Evolutionary conservation across 2,329 filamentous ascomycete genomes (phyloP).

Genomic region (Alternaria panax): DNA sequence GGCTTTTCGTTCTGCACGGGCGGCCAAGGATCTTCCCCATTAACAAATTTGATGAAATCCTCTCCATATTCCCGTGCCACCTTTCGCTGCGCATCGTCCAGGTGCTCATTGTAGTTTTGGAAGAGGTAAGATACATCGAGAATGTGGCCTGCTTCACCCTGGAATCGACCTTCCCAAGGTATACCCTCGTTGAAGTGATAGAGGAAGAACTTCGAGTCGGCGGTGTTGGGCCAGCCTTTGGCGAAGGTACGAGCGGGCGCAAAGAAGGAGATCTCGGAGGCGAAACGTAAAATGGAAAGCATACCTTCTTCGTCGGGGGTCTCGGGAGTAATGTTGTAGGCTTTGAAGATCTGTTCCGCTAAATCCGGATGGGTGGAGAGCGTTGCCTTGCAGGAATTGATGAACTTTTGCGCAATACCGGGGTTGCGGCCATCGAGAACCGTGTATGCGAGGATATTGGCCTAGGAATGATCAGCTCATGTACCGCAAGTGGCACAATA

Average conservation of each 20-base stretch:
- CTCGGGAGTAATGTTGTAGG: constrained; percentile 51
- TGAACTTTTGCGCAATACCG: constrained; percentile 47
- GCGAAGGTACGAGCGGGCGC: constrained; percentile 55
- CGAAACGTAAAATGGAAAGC: constrained; percentile 53
- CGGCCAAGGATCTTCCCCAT: constrained; percentile 44
- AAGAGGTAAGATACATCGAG: constrained; percentile 46
- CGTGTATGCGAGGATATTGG: constrained; percentile 37
- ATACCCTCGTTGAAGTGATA: constrained; percentile 48
- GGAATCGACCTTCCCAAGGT: constrained; percentile 46
- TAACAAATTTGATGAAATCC: constrained; percentile 46
- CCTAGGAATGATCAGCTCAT: constrained; percentile 16
- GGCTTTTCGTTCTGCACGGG: constrained; percentile 31
- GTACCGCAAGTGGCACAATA: background rate
- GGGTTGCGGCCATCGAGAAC: constrained; percentile 34
- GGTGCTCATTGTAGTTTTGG: constrained; percentile 43
- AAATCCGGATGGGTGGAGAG: constrained; percentile 31
- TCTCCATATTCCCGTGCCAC: constrained; percentile 35
- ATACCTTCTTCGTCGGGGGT: constrained; percentile 54
- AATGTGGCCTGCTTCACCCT: constrained; percentile 46
- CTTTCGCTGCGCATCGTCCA: constrained; percentile 32
- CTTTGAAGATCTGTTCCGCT: constrained; percentile 39
- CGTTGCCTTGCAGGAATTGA: constrained; percentile 42
- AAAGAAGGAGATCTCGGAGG: constrained; percentile 57
- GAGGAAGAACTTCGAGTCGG: constrained; percentile 38
- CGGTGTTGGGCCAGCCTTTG: constrained; percentile 41